Conservation (phyloP, 73 alveolate genomes). For the Paramecium caudatum region DNA sequence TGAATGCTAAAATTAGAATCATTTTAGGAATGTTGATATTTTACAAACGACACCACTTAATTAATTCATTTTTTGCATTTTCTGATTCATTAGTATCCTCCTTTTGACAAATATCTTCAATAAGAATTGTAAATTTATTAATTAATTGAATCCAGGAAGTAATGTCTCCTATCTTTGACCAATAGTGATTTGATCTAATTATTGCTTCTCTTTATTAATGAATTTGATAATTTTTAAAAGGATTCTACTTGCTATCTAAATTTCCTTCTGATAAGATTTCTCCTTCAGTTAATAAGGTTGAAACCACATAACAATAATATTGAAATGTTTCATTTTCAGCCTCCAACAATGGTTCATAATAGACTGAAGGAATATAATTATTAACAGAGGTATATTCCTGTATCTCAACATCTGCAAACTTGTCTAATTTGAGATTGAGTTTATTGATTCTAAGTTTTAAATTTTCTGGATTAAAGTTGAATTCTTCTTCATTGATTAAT, state of each 20-base stretch:
- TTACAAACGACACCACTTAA: conserved; percentile 38
- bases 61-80: conserved; percentile 32
- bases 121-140: conserved; percentile 49
- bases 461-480: conserved; percentile 23
- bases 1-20: conserved; percentile 38
- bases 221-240: conserved; percentile 3
- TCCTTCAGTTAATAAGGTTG: conserved; percentile 47
- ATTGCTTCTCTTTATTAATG: conserved; percentile 29
- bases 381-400: conserved; percentile 7
- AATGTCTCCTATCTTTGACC: conserved; percentile 64
- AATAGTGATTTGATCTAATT: conserved; percentile 62
- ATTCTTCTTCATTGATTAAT: conserved; percentile 30
- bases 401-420: background rate
- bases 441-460: background rate
- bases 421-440: background rate
- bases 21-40: conserved; percentile 47
- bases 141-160: conserved; percentile 62
- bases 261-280: conserved; percentile 63
- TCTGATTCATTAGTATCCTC: conserved; percentile 32
- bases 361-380: background rate
- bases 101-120: conserved; percentile 8
- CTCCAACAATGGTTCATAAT: conserved; percentile 27
- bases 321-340: conserved; percentile 56
- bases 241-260: conserved; percentile 34
- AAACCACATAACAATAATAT: conserved; percentile 3